phyloP scores from a whole-genome alignment of 352 stramenopile genomes.

The Globisporangium paroecandrum region DNA sequence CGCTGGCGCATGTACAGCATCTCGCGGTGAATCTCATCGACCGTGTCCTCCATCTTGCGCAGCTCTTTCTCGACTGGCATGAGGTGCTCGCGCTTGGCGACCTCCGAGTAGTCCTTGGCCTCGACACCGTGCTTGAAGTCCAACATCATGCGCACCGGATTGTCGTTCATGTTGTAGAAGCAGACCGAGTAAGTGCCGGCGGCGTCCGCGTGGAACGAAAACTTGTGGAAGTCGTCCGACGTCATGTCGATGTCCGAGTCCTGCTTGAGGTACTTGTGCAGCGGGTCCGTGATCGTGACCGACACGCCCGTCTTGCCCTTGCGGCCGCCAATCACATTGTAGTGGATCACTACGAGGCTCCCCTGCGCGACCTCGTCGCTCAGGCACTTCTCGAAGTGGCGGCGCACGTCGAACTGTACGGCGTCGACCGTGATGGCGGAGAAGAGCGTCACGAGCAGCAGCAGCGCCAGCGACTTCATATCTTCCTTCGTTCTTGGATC shows the following conservation, averaged over 20 bases:
- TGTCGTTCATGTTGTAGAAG: conserved; percentile 82
- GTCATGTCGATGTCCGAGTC: conserved; percentile 82
- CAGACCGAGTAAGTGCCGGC: conserved; percentile 75
- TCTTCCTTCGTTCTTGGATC: conserved; percentile 8
- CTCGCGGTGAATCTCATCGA: conserved; percentile 87
- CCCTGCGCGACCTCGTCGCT: conserved; percentile 79
- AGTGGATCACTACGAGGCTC: conserved; percentile 80
- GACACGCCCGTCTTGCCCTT: conserved; percentile 72
- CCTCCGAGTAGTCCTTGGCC: conserved; percentile 87
- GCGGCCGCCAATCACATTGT: conserved; percentile 66
- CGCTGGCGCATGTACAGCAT: conserved; percentile 90
- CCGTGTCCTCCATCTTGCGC: conserved; percentile 87
- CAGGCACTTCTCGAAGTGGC: conserved; percentile 73
- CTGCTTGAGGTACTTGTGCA: conserved; percentile 78
- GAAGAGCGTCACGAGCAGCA: conserved; percentile 29
- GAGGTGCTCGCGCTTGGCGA: conserved; percentile 86
- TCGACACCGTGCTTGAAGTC: conserved; percentile 88
- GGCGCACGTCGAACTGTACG: conserved; percentile 79
- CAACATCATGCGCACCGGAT: conserved; percentile 65
- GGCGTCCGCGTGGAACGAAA: conserved; percentile 71
- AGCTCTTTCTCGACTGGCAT: conserved; percentile 88
- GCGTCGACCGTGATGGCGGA: conserved; percentile 21
- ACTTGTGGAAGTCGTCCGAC: conserved; percentile 79
- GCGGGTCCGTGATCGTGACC: conserved; percentile 68
- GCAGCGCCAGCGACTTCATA: conserved; percentile 18